Evolutionary conservation across 176 grass and related monocot genomes (phyloP).

Genomic region (Urochloa ruziziensis): DNA sequence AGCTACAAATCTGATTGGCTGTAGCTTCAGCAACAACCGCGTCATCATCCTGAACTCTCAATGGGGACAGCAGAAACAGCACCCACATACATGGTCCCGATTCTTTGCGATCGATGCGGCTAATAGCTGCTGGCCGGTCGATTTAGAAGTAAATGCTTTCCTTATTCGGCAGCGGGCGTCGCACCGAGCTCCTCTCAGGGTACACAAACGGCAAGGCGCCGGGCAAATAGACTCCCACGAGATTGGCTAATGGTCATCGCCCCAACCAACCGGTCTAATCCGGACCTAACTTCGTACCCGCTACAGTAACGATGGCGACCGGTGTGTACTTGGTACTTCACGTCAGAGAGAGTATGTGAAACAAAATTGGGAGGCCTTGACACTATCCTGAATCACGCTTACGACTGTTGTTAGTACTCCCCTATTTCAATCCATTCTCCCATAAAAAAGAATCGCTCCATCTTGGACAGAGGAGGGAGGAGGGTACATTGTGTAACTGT

Average conservation of each 20-base stretch:
- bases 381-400: background rate
- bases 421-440: no score
- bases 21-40: background rate
- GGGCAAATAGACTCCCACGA: background rate
- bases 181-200: background rate
- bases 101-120: background rate
- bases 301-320: background rate
- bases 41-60: background rate
- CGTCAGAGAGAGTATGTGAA: background rate
- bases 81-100: background rate
- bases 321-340: background rate
- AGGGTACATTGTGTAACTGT: no score
- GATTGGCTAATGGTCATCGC: background rate
- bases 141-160: constrained; percentile 37
- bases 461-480: background rate
- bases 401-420: no score
- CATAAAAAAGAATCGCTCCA: no score
- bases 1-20: background rate
- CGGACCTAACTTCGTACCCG: constrained; percentile 9
- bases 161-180: constrained; percentile 24
- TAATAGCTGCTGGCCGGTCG: background rate
- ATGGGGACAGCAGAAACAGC: background rate
- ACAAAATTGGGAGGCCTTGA: background rate
- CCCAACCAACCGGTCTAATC: constrained; percentile 13
- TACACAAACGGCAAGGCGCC: background rate